These are phyloP conservation scores for Amanita phalloides DNA, from an alignment of 768 basidiomycete genomes.

Conservation along the genomic window DNA sequence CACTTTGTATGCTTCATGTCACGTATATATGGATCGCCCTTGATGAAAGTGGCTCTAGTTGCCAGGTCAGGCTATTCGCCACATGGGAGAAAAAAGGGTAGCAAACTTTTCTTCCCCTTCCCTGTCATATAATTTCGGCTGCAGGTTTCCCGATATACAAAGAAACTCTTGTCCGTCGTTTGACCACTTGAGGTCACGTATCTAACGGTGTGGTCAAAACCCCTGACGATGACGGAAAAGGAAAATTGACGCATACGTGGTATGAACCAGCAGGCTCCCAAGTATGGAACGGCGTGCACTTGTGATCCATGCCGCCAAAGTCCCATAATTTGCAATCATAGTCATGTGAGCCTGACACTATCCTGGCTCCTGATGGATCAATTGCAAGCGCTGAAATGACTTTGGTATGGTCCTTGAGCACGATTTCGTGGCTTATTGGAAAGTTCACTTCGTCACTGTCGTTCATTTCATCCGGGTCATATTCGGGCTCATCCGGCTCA, in stretches of 20 bases:
- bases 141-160: slow-evolving; percentile 78
- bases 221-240: slow-evolving; percentile 4
- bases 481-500: slow-evolving; percentile 38
- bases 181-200: slow-evolving; percentile 87
- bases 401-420: slow-evolving; percentile 92
- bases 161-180: slow-evolving; percentile 80
- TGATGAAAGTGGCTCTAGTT: slow-evolving; percentile 65
- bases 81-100: slow-evolving; percentile 7
- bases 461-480: slow-evolving; percentile 39
- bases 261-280: slow-evolving; percentile 95
- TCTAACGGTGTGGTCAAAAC: slow-evolving; percentile 29
- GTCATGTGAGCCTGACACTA: slow-evolving; percentile 89
- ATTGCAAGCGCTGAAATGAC: slow-evolving; percentile 87
- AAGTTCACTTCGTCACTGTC: slow-evolving; percentile 50
- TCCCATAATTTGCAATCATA: slow-evolving; percentile 99
- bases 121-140: slow-evolving; percentile 82
- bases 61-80: slow-evolving; percentile 39
- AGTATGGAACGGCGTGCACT: slow-evolving; percentile 89
- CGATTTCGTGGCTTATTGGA: slow-evolving; percentile 85
- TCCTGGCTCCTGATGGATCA: slow-evolving; percentile 89
- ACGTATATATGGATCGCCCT: slow-evolving; percentile 96
- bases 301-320: slow-evolving; percentile 93
- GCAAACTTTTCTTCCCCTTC: slow-evolving; percentile 91
- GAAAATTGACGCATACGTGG: slow-evolving; percentile 45
- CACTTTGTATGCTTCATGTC: slow-evolving; percentile 99